Evolutionary conservation across 2,329 filamentous ascomycete species (phyloP).

Genomic region (Hansfordia pulvinata): DNA sequence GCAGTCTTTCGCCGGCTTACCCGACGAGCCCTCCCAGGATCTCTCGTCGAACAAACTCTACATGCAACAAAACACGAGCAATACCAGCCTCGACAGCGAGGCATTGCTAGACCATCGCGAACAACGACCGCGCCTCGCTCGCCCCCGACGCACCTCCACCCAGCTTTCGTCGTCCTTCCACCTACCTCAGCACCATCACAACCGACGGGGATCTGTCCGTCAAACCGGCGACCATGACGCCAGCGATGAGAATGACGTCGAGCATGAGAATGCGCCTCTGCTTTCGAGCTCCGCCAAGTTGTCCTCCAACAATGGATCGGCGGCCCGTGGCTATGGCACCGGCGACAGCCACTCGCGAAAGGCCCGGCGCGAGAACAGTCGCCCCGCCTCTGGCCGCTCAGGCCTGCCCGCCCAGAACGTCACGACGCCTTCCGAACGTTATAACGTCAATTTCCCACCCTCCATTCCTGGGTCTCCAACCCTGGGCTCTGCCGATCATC

Average conservation of each 20-base stretch:
- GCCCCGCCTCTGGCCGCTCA: constrained; percentile 35
- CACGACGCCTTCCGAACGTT: constrained; percentile 26
- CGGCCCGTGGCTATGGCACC: constrained; percentile 25
- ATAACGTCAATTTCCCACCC: constrained; percentile 56
- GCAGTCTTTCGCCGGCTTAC: constrained; percentile 63
- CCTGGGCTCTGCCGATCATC: constrained; percentile 31
- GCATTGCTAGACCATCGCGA: constrained; percentile 70
- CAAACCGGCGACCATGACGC: too few species aligned
- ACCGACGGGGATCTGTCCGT: too few species aligned
- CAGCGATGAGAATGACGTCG: constrained; percentile 33
- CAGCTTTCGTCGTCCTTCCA: constrained; percentile 19
- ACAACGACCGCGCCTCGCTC: constrained; percentile 27
- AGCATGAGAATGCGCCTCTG: constrained; percentile 41
- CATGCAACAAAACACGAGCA: constrained; percentile 49
- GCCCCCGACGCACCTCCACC: constrained; percentile 47
- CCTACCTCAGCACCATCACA: constrained; percentile 2
- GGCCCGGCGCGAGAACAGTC: constrained; percentile 17
- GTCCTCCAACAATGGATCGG: constrained; percentile 14
- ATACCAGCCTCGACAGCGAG: constrained; percentile 81
- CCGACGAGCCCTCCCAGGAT: too few species aligned
- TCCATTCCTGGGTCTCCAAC: constrained; percentile 51
- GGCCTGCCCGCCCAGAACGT: constrained; percentile 21
- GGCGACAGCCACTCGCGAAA: constrained; percentile 21
- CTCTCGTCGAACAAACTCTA: constrained; percentile 29
- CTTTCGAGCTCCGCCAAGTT: constrained; percentile 28